phyloP scores from a whole-genome alignment of 108 stramenopile genomes.

The Aurantiochytrium sp. region DNA sequence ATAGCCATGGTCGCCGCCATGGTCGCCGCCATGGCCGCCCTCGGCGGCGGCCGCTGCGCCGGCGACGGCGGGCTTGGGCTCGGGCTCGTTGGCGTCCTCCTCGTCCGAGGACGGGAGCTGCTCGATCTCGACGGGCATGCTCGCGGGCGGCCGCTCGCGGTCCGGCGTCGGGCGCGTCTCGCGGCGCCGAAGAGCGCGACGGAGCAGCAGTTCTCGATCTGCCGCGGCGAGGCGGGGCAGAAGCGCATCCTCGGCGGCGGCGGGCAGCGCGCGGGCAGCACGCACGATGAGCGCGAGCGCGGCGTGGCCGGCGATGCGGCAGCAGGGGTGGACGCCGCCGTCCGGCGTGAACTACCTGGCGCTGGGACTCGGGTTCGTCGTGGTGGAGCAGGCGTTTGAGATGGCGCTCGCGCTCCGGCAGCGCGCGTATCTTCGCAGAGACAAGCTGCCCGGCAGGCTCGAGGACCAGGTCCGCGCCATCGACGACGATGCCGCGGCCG shows the following conservation, averaged over 20 bases:
- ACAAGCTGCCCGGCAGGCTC: slow-evolving; percentile 19
- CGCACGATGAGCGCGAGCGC: too few species aligned
- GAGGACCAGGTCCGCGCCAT: background rate
- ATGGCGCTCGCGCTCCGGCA: background rate
- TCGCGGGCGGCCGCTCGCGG: background rate
- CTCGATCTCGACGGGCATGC: background rate
- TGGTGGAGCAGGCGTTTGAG: background rate
- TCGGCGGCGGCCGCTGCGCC: too few species aligned
- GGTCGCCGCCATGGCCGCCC: too few species aligned
- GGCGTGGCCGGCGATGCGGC: background rate
- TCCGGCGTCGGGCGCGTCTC: background rate
- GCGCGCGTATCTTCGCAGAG: background rate
- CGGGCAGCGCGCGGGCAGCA: background rate
- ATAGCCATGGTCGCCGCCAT: too few species aligned
- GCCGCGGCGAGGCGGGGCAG: background rate
- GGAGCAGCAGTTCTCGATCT: too few species aligned
- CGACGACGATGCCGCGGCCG: background rate
- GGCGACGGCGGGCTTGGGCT: too few species aligned
- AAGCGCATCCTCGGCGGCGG: background rate
- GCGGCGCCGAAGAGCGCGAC: too few species aligned
- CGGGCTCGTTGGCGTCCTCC: background rate
- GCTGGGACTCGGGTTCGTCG: slow-evolving; percentile 8
- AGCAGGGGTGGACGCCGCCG: background rate
- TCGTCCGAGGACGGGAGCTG: background rate
- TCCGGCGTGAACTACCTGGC: background rate